These are phyloP conservation scores for Hemileccinum hortonii DNA, from an alignment of 1,284 basidiomycete genomes.

Conservation along the genomic window DNA sequence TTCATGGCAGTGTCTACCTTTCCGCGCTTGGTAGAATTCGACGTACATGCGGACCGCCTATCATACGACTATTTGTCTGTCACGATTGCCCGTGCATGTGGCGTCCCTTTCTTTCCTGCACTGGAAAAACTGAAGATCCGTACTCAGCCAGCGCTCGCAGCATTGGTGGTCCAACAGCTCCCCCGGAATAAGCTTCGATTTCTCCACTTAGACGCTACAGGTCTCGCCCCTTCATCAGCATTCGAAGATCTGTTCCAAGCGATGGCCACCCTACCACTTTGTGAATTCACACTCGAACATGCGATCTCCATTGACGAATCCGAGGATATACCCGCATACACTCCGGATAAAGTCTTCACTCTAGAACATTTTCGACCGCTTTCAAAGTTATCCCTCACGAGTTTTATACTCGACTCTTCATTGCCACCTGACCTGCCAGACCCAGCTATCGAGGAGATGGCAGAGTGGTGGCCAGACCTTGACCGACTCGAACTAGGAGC, in stretches of 20 bases:
- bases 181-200: constrained; percentile 36
- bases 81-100: constrained; percentile 15
- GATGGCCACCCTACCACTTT: constrained; percentile 36
- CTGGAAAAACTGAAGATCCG: constrained; percentile 47
- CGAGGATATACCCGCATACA: constrained; percentile 11
- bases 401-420: constrained; percentile 43
- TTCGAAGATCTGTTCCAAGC: constrained; percentile 43
- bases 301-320: constrained; percentile 35
- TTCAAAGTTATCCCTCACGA: constrained; percentile 34
- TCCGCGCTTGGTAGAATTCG: constrained; percentile 44
- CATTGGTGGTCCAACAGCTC: constrained; percentile 37
- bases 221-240: constrained; percentile 28
- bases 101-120: constrained; percentile 38
- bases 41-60: constrained; percentile 49
- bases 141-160: constrained; percentile 39
- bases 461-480: constrained; percentile 48
- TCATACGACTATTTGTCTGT: constrained; percentile 34
- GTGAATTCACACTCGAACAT: constrained; percentile 48
- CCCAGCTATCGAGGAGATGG: constrained; percentile 39
- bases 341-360: constrained; percentile 14
- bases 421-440: constrained; percentile 44
- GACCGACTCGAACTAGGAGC: constrained; percentile 45
- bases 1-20: constrained; percentile 45
- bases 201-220: constrained; percentile 42
- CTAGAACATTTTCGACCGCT: constrained; percentile 24